Conservation (phyloP, 1,284 basidiomycete genomes). For the Leccinum angustisporum region DNA sequence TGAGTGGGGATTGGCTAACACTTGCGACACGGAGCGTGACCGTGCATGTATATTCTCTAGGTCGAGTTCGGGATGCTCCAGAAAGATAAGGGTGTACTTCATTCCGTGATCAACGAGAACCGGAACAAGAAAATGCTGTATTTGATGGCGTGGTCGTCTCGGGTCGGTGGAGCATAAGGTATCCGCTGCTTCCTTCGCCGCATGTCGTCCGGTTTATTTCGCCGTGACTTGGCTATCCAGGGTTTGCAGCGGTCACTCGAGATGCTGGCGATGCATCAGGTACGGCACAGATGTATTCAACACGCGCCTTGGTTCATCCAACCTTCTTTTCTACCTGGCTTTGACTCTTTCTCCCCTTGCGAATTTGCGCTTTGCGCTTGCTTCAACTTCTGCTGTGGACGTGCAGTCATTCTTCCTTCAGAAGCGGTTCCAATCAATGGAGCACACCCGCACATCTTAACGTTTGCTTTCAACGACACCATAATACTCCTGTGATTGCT, state of each 20-base stretch:
- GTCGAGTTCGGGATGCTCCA: constrained; percentile 48
- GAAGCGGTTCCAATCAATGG: constrained; percentile 45
- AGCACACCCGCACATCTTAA: constrained; percentile 49
- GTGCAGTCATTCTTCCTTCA: constrained; percentile 47
- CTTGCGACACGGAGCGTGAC: not conserved
- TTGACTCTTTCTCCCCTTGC: constrained; percentile 57
- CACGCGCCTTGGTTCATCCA: not conserved
- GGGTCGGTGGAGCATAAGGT: not conserved
- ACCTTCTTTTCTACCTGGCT: constrained; percentile 36
- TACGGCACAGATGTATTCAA: constrained; percentile 29
- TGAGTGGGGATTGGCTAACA: constrained; percentile 21
- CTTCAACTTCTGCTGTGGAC: constrained; percentile 38
- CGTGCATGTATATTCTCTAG: not conserved
- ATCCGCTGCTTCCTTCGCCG: not conserved
- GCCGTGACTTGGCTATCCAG: not conserved
- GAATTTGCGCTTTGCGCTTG: constrained; percentile 53
- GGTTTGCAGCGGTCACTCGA: constrained; percentile 58
- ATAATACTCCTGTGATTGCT: constrained; percentile 58
- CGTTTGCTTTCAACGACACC: constrained; percentile 58
- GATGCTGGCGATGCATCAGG: constrained; percentile 36
- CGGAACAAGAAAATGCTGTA: constrained; percentile 38
- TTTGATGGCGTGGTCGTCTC: constrained; percentile 11
- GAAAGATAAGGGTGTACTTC: constrained; percentile 44
- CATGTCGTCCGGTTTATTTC: not conserved
- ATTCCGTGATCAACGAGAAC: constrained; percentile 47